Evolutionary conservation across 2,329 filamentous ascomycete genomes (phyloP).

Genomic region (Diaporthe sp.): DNA sequence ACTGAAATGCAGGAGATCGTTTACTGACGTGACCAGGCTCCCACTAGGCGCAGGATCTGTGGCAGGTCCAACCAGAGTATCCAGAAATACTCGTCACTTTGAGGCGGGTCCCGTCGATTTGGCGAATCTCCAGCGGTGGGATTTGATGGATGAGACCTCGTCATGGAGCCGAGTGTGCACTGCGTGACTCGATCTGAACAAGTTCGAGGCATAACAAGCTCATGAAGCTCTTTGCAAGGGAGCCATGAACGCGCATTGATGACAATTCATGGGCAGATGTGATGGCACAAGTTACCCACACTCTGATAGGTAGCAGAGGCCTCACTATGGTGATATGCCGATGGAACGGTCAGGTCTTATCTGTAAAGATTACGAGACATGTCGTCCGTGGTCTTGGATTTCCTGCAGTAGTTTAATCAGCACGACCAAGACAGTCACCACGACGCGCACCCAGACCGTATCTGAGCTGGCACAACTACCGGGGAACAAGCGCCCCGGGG

Average conservation of each 20-base stretch:
- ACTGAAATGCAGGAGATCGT: background rate
- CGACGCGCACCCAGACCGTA: background rate
- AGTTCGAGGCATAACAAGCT: background rate
- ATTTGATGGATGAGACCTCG: background rate
- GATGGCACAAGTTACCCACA: no score
- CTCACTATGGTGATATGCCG: background rate
- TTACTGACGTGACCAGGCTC: background rate
- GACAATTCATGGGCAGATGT: background rate
- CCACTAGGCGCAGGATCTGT: background rate
- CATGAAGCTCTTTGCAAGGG: background rate
- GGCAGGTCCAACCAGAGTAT: background rate
- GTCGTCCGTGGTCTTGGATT: background rate
- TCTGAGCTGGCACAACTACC: background rate
- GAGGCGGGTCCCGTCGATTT: background rate
- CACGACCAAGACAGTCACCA: background rate
- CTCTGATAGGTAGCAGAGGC: background rate
- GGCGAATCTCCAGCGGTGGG: background rate
- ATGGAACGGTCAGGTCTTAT: background rate
- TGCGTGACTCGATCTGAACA: background rate
- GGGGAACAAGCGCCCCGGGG: no score
- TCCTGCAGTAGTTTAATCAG: background rate
- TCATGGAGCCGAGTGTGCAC: background rate
- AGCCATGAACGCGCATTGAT: background rate
- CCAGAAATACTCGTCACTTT: background rate
- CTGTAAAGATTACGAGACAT: background rate